These are phyloP conservation scores for Melampsora larici-populina DNA, from an alignment of 1,284 basidiomycete genomes.

Conservation along the genomic window DNA sequence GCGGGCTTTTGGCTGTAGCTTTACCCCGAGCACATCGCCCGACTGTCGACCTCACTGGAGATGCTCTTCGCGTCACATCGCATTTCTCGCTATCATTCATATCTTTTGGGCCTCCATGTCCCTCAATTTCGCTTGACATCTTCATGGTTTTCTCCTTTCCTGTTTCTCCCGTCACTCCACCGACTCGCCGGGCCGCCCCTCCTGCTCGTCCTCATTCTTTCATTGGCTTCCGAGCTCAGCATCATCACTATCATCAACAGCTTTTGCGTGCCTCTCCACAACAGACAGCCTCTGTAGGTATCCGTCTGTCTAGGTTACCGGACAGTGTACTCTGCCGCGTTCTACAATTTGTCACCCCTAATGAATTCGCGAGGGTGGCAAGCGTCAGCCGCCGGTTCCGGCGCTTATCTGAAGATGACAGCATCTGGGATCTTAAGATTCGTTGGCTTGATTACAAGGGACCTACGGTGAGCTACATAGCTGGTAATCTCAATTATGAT, in stretches of 20 bases:
- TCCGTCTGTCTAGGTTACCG: neutral
- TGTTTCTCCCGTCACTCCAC: too few relatives aligned
- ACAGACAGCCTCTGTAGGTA: neutral
- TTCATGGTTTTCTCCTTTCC: too few relatives aligned
- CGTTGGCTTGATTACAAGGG: constrained; percentile 2
- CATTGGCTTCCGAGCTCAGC: constrained; percentile 16
- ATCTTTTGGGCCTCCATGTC: too few relatives aligned
- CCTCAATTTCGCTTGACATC: too few relatives aligned
- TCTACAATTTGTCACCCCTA: neutral
- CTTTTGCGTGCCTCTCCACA: neutral
- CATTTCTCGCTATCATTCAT: too few relatives aligned
- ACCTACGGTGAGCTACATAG: neutral
- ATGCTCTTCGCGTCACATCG: too few relatives aligned
- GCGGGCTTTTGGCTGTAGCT: too few relatives aligned
- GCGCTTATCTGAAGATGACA: neutral
- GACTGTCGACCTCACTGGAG: too few relatives aligned
- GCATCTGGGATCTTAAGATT: neutral
- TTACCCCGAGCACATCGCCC: too few relatives aligned
- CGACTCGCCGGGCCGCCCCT: too few relatives aligned
- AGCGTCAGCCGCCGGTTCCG: neutral
- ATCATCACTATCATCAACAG: constrained; percentile 20
- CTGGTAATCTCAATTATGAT: too few relatives aligned
- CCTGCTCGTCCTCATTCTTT: neutral
- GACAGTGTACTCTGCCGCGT: neutral
- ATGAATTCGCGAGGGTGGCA: neutral